Percentiles rank a stretch among this genome's conserved stretches.
phyloP scores from a whole-genome alignment of 495 filamentous ascomycete genomes.

The Penicillium chermesinum region DNA sequence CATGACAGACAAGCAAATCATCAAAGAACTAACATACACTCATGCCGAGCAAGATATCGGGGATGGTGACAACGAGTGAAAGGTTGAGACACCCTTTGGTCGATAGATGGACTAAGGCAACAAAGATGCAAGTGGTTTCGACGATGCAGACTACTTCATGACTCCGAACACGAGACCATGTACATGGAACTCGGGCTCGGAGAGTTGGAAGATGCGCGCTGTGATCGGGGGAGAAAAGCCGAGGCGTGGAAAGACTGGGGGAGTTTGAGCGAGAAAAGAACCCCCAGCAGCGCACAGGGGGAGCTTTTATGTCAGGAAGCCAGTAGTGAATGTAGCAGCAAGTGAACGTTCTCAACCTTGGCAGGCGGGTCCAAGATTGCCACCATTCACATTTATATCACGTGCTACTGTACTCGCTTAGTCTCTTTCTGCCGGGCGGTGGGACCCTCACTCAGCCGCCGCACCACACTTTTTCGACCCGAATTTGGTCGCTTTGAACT shows the following conservation, averaged over 20 bases:
- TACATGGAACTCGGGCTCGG: conserved; percentile 16
- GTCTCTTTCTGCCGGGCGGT: conserved; percentile 23
- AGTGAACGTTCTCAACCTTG: too few relatives aligned
- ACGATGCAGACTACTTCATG: conserved; percentile 41
- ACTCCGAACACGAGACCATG: conserved; percentile 33
- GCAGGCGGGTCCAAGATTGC: conserved; percentile 8
- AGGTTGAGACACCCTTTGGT: too few relatives aligned
- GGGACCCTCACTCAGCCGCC: conserved; percentile 34
- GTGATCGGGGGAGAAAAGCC: background rate
- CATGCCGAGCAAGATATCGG: conserved; percentile 26
- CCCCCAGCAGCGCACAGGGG: background rate
- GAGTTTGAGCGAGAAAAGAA: background rate
- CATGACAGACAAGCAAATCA: background rate
- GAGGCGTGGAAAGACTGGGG: background rate
- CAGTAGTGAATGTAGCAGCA: conserved; percentile 3
- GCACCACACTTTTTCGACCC: conserved; percentile 42
- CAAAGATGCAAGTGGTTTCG: too few relatives aligned
- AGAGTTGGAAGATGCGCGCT: background rate
- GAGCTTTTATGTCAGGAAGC: conserved; percentile 10
- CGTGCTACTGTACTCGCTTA: conserved; percentile 39
- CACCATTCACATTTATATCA: conserved; percentile 16
- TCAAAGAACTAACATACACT: conserved; percentile 36
- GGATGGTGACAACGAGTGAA: too few relatives aligned
- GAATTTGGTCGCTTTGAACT: conserved; percentile 25
- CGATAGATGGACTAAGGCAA: too few relatives aligned